These are phyloP conservation scores for Eimeria zaria DNA, from an alignment of 169 alveolate species.

Conservation along the genomic window DNA sequence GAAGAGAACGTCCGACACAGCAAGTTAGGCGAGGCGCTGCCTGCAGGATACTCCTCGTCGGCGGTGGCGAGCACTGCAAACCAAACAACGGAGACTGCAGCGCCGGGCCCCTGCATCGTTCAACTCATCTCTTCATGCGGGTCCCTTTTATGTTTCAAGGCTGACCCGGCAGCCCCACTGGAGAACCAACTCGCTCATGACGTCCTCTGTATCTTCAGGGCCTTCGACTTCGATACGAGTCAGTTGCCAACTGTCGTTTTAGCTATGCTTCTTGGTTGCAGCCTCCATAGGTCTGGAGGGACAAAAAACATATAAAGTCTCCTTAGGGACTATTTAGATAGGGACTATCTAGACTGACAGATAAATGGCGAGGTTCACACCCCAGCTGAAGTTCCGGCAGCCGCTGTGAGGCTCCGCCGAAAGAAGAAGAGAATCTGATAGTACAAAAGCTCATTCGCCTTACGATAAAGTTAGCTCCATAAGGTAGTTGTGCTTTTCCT, in stretches of 20 bases:
- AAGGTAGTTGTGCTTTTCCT: slow-evolving; percentile 22
- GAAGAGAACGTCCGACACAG: neutral
- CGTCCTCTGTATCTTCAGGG: slow-evolving; percentile 56
- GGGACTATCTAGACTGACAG: neutral
- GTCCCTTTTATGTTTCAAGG: slow-evolving; percentile 31
- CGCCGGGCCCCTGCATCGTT: neutral
- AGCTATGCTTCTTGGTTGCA: neutral
- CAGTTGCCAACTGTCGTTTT: neutral
- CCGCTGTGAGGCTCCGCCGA: neutral
- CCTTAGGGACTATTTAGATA: neutral
- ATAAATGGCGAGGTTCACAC: neutral
- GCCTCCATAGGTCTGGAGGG: neutral
- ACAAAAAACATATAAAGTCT: neutral
- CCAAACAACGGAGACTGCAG: slow-evolving; percentile 4
- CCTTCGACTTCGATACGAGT: slow-evolving; percentile 63
- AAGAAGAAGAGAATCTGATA: neutral
- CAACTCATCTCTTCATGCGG: slow-evolving; percentile 34
- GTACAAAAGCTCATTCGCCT: neutral
- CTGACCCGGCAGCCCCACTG: slow-evolving; percentile 21
- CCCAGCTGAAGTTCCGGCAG: neutral
- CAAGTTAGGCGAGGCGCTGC: slow-evolving; percentile 16
- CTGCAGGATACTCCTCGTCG: slow-evolving; percentile 5
- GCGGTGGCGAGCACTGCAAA: slow-evolving; percentile 4
- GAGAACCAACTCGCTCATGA: slow-evolving; percentile 48
- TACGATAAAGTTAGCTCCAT: neutral